Conservation (phyloP, 2,329 filamentous ascomycete genomes). For the Pestalotiopsis sp. region DNA sequence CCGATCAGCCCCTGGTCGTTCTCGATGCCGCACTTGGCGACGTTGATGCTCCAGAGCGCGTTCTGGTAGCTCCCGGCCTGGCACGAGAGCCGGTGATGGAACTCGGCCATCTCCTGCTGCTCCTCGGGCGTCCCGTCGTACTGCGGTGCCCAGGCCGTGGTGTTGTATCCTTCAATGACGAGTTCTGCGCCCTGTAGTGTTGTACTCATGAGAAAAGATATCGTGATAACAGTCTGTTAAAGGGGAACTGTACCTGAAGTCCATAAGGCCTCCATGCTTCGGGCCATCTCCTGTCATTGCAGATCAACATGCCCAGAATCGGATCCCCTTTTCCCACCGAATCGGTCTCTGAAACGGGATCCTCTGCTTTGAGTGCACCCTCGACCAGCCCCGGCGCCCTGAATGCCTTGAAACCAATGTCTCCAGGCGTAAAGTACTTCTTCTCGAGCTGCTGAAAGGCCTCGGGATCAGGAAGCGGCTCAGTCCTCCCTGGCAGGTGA, state of each 20-base stretch:
- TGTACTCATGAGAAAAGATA: neutral
- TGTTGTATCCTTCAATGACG: slow-evolving; percentile 46
- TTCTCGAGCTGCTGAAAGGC: slow-evolving; percentile 57
- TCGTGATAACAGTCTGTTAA: neutral
- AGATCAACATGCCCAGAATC: slow-evolving; percentile 56
- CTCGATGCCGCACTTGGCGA: slow-evolving; percentile 50
- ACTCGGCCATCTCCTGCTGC: slow-evolving; percentile 46
- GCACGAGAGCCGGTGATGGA: slow-evolving; percentile 52
- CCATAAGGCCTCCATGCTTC: slow-evolving; percentile 54
- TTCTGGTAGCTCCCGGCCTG: slow-evolving; percentile 55
- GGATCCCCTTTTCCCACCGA: slow-evolving; percentile 43
- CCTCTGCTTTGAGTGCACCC: slow-evolving; percentile 33
- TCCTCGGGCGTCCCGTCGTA: slow-evolving; percentile 36
- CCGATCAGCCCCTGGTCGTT: slow-evolving; percentile 49
- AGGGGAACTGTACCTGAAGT: slow-evolving; percentile 41
- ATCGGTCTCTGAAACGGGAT: slow-evolving; percentile 17
- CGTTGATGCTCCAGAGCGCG: slow-evolving; percentile 48
- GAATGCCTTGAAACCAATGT: slow-evolving; percentile 55
- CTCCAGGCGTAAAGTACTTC: slow-evolving; percentile 51
- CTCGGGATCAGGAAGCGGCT: slow-evolving; percentile 47
- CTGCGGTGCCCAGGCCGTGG: slow-evolving; percentile 47
- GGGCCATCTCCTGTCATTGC: slow-evolving; percentile 55
- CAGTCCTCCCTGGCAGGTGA: slow-evolving; percentile 53
- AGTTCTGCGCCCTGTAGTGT: slow-evolving; percentile 32
- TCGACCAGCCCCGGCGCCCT: slow-evolving; percentile 46